Conservation (phyloP, 2,329 filamentous ascomycete species). For the Venturia aucupariae region DNA sequence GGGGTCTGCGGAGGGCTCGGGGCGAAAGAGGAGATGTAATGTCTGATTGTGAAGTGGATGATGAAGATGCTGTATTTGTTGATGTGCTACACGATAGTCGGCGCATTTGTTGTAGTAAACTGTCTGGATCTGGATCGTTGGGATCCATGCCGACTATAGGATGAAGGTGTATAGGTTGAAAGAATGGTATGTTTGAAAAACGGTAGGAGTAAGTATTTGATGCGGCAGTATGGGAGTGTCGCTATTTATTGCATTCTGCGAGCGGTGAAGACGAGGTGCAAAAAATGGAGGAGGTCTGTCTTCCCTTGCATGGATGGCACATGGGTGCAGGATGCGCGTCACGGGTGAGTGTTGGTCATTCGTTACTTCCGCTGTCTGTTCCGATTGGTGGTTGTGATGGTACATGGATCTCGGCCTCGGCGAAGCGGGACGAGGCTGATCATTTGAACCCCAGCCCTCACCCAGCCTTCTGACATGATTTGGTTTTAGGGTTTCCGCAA, state of each 20-base stretch:
- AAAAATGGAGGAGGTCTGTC: neutral
- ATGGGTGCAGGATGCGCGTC: constrained; percentile 2
- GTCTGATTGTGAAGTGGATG: neutral
- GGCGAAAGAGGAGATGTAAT: neutral
- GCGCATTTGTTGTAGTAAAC: neutral
- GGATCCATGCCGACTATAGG: neutral
- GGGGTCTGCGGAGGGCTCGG: neutral
- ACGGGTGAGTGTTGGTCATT: constrained; percentile 1
- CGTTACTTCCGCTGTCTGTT: neutral
- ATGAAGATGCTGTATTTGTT: neutral
- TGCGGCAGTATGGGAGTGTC: neutral
- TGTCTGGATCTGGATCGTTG: neutral
- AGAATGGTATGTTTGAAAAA: too few relatives aligned
- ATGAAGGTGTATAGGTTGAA: neutral
- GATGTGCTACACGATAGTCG: neutral
- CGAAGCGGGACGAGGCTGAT: neutral
- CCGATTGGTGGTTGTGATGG: neutral
- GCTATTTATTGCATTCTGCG: neutral
- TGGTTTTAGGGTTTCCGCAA: neutral
- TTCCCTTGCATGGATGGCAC: constrained; percentile 5
- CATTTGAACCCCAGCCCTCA: neutral
- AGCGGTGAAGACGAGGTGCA: neutral
- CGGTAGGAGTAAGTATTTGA: neutral
- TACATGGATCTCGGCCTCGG: neutral
- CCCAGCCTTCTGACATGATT: neutral